phyloP scores from a whole-genome alignment of 139 green algal species.

The Eudorina sp. region DNA sequence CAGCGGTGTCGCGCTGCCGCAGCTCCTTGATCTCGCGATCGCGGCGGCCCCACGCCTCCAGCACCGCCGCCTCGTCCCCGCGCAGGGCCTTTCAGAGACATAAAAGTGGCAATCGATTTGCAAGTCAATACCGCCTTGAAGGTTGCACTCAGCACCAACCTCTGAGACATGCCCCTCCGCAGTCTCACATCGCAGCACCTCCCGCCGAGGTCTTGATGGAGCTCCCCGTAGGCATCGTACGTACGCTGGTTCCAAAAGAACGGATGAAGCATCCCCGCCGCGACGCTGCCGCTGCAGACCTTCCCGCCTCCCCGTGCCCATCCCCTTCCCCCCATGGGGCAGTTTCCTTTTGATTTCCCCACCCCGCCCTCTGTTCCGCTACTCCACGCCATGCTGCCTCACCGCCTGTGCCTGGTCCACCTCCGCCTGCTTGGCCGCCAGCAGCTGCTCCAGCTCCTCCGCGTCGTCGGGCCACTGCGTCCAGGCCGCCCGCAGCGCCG shows the following conservation, averaged over 20 bases:
- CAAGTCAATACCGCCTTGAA: too few species aligned
- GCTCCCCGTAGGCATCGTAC: too few species aligned
- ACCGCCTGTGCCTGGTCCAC: slow-evolving; percentile 16
- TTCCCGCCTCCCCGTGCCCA: too few species aligned
- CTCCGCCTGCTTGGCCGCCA: slow-evolving; percentile 10
- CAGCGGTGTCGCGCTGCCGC: background rate
- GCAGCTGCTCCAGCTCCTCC: slow-evolving; percentile 6
- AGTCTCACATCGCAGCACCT: too few species aligned
- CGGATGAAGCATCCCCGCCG: too few species aligned
- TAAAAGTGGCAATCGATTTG: background rate
- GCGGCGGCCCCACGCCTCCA: slow-evolving; percentile 32
- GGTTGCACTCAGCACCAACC: too few species aligned
- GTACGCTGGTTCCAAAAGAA: too few species aligned
- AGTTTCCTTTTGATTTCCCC: background rate
- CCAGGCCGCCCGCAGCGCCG: slow-evolving; percentile 5
- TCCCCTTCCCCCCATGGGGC: too few species aligned
- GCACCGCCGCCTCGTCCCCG: slow-evolving; percentile 35
- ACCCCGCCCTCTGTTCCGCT: background rate
- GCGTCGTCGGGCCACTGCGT: background rate
- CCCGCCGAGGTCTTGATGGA: too few species aligned
- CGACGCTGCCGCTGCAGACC: too few species aligned
- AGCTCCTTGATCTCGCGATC: background rate
- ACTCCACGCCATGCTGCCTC: background rate
- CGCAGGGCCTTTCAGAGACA: slow-evolving; percentile 16
- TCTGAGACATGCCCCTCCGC: too few species aligned